phyloP scores from a whole-genome alignment of 148 eudicot genomes.

The Vaccinium vitisidaea region DNA sequence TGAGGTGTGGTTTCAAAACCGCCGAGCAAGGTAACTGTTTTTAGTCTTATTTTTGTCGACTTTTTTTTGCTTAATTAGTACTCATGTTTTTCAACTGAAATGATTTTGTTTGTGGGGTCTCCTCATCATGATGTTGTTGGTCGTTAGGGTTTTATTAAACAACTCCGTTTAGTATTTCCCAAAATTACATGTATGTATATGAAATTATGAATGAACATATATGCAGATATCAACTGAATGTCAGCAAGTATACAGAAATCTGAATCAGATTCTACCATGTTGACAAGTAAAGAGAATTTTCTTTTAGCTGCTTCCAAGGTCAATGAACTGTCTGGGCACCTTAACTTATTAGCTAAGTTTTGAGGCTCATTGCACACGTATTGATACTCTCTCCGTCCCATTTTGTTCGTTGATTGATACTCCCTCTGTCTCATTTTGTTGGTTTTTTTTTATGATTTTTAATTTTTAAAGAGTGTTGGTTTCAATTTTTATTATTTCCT shows the following conservation, averaged over 20 bases:
- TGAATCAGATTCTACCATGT: conserved; percentile 21
- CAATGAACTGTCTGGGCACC: neutral
- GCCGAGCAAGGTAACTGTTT: conserved; percentile 49
- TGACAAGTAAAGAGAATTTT: conserved; percentile 7
- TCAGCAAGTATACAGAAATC: neutral
- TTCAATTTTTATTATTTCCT: too few species aligned
- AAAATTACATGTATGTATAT: neutral
- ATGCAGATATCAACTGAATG: neutral
- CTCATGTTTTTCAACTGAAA: neutral
- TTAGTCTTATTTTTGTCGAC: too few species aligned
- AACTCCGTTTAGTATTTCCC: too few species aligned
- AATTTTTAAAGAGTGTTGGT: too few species aligned
- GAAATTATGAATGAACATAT: neutral
- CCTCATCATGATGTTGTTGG: conserved; percentile 7
- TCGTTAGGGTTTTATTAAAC: neutral
- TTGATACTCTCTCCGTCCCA: too few species aligned
- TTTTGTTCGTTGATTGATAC: too few species aligned
- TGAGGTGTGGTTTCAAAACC: conserved; percentile 64
- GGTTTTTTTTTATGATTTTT: too few species aligned
- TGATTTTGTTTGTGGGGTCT: neutral
- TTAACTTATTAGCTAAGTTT: too few species aligned
- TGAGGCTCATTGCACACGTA: neutral
- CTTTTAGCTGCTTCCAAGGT: neutral
- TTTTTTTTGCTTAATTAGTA: too few species aligned
- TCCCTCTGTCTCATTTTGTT: too few species aligned